Evolutionary conservation across 2,329 filamentous ascomycete species (phyloP).

Genomic region (Zymoseptoria pseudotritici): DNA sequence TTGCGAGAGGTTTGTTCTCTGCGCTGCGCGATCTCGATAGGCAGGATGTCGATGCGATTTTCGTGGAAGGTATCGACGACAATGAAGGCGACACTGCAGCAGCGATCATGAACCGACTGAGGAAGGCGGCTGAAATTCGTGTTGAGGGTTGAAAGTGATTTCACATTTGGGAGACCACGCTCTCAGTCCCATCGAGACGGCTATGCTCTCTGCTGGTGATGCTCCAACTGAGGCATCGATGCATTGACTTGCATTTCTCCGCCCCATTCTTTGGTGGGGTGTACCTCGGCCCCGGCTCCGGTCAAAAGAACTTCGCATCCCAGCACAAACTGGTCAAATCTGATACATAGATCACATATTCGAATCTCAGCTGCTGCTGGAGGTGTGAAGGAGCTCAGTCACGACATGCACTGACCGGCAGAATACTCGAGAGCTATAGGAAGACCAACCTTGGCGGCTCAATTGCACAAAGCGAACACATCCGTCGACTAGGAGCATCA

Average conservation of each 20-base stretch:
- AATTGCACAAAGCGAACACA: background rate
- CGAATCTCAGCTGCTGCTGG: background rate
- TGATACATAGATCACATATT: background rate
- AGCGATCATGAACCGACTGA: constrained; percentile 49
- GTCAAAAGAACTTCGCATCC: background rate
- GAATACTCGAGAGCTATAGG: too few species aligned
- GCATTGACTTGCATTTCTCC: background rate
- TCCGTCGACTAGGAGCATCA: background rate
- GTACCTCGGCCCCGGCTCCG: background rate
- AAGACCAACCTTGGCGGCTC: background rate
- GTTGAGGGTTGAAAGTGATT: constrained; percentile 6
- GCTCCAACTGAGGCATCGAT: background rate
- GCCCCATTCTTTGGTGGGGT: background rate
- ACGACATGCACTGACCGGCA: background rate
- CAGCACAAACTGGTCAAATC: background rate
- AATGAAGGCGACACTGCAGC: constrained; percentile 70
- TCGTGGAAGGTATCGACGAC: constrained; percentile 73
- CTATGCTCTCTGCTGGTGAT: background rate
- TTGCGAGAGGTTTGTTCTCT: constrained; percentile 83
- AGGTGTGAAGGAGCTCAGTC: background rate
- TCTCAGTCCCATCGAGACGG: background rate
- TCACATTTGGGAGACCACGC: too few species aligned
- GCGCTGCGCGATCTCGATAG: constrained; percentile 79
- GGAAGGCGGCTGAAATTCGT: constrained; percentile 42
- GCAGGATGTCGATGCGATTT: constrained; percentile 70